Evolutionary conservation across 768 basidiomycete genomes (phyloP).

Genomic region (Amyloporia xantha): DNA sequence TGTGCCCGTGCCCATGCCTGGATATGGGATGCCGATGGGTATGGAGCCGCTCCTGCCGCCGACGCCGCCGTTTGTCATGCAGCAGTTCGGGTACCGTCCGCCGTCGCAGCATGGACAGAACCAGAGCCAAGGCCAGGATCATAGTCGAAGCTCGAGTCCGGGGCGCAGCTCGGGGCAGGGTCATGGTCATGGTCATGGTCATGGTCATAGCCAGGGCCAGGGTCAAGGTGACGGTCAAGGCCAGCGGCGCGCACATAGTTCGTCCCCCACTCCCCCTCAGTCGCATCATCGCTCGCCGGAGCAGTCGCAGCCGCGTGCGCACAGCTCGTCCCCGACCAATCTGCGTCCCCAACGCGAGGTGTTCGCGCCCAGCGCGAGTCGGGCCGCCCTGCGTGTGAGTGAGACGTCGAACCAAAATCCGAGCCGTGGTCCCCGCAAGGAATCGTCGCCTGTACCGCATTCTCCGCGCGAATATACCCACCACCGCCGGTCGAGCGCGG

Average conservation of each 20-base stretch:
- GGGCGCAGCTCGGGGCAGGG: background rate
- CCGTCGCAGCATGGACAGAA: constrained; percentile 19
- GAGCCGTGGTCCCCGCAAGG: background rate
- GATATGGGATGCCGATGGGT: constrained; percentile 35
- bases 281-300: background rate
- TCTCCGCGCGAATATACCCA: constrained; percentile 7
- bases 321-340: constrained; percentile 23
- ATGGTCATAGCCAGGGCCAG: constrained; percentile 7
- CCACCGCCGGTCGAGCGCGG: constrained; percentile 14
- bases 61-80: constrained; percentile 70
- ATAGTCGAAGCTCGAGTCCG: background rate
- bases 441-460: background rate
- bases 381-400: constrained; percentile 5
- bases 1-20: constrained; percentile 4
- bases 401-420: constrained; percentile 3
- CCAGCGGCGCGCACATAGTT: background rate
- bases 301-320: constrained; percentile 18
- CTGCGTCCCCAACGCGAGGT: constrained; percentile 2
- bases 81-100: constrained; percentile 41
- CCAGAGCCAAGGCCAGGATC: constrained; percentile 1
- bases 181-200: background rate
- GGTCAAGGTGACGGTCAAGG: background rate
- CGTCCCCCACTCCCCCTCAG: constrained; percentile 2
- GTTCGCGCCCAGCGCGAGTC: constrained; percentile 5
- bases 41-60: constrained; percentile 69